Percentiles rank a stretch among this genome's conserved stretches.
phyloP scores from a whole-genome alignment of 345 rosid species.

The Rhizophora apiculata region DNA sequence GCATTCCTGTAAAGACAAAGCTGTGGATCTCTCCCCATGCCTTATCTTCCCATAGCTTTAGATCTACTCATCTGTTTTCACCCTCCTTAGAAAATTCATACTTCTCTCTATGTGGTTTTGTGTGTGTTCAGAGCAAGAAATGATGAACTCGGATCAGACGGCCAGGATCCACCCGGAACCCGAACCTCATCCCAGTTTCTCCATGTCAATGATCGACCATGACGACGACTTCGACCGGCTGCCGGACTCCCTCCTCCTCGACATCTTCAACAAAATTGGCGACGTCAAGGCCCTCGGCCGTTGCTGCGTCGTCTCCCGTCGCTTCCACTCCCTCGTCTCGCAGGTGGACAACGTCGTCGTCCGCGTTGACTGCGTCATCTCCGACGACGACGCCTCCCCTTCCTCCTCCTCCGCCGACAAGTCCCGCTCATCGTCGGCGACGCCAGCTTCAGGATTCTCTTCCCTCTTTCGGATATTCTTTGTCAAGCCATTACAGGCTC shows the following conservation, averaged over 20 bases:
- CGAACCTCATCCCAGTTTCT: constrained; percentile 4
- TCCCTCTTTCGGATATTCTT: constrained; percentile 51
- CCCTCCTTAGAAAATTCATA: background rate
- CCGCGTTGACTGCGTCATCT: constrained; percentile 86
- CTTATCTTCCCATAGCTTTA: too few relatives aligned
- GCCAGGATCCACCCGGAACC: constrained; percentile 53
- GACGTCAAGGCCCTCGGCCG: constrained; percentile 93
- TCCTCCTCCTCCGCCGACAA: constrained; percentile 41
- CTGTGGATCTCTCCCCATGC: too few relatives aligned
- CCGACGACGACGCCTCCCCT: constrained; percentile 66
- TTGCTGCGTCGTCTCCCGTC: constrained; percentile 76
- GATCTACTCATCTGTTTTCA: too few relatives aligned
- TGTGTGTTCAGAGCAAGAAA: background rate
- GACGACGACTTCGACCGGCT: constrained; percentile 77
- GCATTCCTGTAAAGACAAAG: too few relatives aligned
- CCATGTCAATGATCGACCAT: constrained; percentile 27
- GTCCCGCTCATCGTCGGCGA: constrained; percentile 36
- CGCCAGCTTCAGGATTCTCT: constrained; percentile 30
- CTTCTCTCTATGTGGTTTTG: background rate
- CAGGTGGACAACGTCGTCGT: constrained; percentile 86
- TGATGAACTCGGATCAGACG: constrained; percentile 41
- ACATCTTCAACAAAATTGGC: constrained; percentile 77
- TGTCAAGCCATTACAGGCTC: constrained; percentile 74
- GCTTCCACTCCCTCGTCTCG: constrained; percentile 71
- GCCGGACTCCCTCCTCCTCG: constrained; percentile 71